Evolutionary conservation across 2,329 filamentous ascomycete species (phyloP).

Genomic region (Diplocarpon mali): DNA sequence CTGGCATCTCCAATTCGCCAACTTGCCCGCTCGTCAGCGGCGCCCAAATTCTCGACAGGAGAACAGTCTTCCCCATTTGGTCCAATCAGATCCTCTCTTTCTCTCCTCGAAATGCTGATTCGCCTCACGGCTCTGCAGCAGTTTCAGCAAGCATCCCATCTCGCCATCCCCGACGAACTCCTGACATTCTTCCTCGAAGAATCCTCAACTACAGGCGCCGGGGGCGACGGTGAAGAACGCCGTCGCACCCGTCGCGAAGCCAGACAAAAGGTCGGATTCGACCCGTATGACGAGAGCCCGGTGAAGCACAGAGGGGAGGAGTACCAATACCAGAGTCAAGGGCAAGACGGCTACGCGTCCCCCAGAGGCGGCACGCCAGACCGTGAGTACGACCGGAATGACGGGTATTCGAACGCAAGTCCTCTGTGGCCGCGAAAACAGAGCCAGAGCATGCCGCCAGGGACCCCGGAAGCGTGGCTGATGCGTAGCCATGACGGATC

Average conservation of each 20-base stretch:
- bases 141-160: conserved; percentile 62
- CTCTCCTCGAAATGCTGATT: conserved; percentile 61
- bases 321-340: conserved; percentile 39
- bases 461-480: conserved; percentile 20
- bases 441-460: conserved; percentile 9
- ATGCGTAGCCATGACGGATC: conserved; percentile 13
- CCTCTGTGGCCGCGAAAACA: conserved; percentile 7
- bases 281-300: conserved; percentile 61
- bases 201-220: conserved; percentile 53
- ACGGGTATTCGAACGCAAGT: conserved; percentile 4
- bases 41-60: neutral
- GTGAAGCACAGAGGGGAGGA: conserved; percentile 51
- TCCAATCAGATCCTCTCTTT: conserved; percentile 54
- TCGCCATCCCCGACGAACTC: conserved; percentile 60
- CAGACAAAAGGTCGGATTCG: conserved; percentile 52
- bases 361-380: conserved; percentile 17
- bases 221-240: conserved; percentile 48
- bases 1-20: conserved; percentile 9
- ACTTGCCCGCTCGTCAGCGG: conserved; percentile 2
- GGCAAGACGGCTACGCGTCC: conserved; percentile 16
- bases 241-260: conserved; percentile 50
- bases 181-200: conserved; percentile 66
- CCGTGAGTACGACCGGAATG: conserved; percentile 9
- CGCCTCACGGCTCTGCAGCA: conserved; percentile 63
- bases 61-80: conserved; percentile 30